These are phyloP conservation scores for Piper betle DNA, from an alignment of 164 flowering plant species.

Conservation along the genomic window DNA sequence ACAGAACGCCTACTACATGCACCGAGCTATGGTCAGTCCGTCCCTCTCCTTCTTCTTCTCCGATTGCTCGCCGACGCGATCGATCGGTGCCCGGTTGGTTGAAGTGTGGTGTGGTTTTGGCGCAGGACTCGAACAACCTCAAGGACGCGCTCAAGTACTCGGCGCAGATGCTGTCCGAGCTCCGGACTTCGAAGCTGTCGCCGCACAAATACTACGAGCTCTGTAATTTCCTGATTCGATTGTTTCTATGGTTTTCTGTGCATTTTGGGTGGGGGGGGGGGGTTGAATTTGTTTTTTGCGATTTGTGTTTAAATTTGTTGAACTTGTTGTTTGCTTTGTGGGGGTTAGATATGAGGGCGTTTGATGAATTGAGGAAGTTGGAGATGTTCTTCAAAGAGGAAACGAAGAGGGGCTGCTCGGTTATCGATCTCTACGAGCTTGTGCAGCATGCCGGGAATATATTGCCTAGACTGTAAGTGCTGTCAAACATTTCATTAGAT, in stretches of 20 bases:
- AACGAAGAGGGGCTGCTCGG: constrained; percentile 64
- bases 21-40: constrained; percentile 73
- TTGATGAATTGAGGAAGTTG: constrained; percentile 85
- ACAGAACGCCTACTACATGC: constrained; percentile 92
- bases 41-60: not conserved
- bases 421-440: constrained; percentile 84
- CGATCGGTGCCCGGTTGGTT: too few relatives aligned
- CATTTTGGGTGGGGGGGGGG: too few relatives aligned
- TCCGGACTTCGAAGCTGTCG: constrained; percentile 89
- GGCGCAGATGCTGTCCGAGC: constrained; percentile 95
- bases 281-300: constrained; percentile 3
- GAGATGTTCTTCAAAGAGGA: constrained; percentile 97
- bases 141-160: constrained; percentile 91
- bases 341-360: constrained; percentile 76
- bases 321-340: not conserved
- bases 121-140: constrained; percentile 83
- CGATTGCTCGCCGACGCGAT: constrained; percentile 12
- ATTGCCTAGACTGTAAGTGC: constrained; percentile 83
- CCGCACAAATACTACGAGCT: constrained; percentile 97
- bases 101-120: not conserved
- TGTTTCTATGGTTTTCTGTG: too few relatives aligned
- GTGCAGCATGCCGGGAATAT: constrained; percentile 99
- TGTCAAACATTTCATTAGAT: not conserved
- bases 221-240: constrained; percentile 25
- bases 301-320: not conserved